Conservation (phyloP, 768 basidiomycete species). For the Collybia mongolica region DNA sequence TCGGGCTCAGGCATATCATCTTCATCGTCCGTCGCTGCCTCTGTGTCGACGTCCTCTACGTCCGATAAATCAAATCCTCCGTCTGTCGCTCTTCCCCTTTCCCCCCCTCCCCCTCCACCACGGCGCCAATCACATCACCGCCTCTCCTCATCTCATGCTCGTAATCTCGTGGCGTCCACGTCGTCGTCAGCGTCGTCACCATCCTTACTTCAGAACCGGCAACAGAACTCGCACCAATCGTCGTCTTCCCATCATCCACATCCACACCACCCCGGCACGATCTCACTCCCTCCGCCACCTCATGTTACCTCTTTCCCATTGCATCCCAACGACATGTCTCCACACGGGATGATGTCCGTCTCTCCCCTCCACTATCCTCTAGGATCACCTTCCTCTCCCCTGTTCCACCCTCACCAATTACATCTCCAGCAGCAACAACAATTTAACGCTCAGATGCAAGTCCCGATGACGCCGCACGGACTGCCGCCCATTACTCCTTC, state of each 20-base stretch:
- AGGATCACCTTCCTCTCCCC: conserved; percentile 32
- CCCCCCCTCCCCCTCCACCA: conserved; percentile 10
- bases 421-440: conserved; percentile 27
- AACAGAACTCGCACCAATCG: conserved; percentile 7
- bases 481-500: conserved; percentile 94
- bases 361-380: conserved; percentile 29
- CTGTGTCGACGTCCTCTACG: conserved; percentile 9
- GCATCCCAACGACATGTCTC: conserved; percentile 16
- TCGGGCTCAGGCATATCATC: conserved; percentile 12
- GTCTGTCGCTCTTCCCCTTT: conserved; percentile 9
- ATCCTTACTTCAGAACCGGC: not conserved
- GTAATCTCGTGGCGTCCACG: not conserved
- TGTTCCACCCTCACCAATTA: conserved; percentile 39
- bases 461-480: conserved; percentile 68
- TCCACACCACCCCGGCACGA: conserved; percentile 66
- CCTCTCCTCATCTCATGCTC: not conserved
- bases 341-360: conserved; percentile 23
- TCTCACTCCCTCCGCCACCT: conserved; percentile 63
- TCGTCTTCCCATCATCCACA: conserved; percentile 16
- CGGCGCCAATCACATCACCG: conserved; percentile 10
- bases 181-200: not conserved
- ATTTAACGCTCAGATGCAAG: conserved; percentile 4
- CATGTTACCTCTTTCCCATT: conserved; percentile 38
- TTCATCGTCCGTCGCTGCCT: conserved; percentile 9
- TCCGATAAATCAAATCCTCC: conserved; percentile 10